Conservation (phyloP, 176 grass and related monocot genomes). For the Phoenix dactylifera region DNA sequence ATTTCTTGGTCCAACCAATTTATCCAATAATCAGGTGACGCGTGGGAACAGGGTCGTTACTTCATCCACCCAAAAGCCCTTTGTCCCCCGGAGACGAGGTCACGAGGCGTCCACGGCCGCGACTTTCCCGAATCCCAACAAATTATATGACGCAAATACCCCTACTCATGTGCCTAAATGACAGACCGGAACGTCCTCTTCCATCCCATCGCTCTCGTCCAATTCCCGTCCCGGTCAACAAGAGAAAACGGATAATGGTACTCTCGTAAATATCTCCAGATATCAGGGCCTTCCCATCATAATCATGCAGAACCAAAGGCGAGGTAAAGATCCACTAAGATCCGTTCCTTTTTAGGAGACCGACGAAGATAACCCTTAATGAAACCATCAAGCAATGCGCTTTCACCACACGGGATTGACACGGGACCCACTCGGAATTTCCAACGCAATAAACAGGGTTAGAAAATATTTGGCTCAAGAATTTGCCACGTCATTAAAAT, state of each 20-base stretch:
- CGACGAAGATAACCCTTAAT: background rate
- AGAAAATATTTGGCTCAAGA: too few species aligned
- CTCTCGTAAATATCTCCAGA: background rate
- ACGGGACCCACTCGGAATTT: too few species aligned
- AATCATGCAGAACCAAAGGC: background rate
- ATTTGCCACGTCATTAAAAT: too few species aligned
- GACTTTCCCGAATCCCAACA: constrained; percentile 2
- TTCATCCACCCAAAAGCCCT: too few species aligned
- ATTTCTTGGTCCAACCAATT: too few species aligned
- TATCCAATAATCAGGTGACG: too few species aligned
- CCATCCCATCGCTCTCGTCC: background rate
- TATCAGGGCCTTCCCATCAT: background rate
- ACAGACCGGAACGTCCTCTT: background rate
- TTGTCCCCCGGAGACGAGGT: background rate
- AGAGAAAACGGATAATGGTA: background rate
- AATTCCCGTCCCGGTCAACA: background rate
- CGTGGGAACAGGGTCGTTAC: too few species aligned
- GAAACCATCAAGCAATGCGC: too few species aligned
- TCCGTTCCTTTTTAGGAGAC: background rate
- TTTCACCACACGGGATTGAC: too few species aligned
- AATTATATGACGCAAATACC: background rate
- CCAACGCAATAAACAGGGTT: too few species aligned
- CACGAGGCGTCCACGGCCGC: background rate
- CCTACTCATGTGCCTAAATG: background rate
- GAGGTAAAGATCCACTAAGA: background rate